Base-by-base conservation (phyloP, 352 stramenopile species). In the Phytophthora colocasiae region DNA sequence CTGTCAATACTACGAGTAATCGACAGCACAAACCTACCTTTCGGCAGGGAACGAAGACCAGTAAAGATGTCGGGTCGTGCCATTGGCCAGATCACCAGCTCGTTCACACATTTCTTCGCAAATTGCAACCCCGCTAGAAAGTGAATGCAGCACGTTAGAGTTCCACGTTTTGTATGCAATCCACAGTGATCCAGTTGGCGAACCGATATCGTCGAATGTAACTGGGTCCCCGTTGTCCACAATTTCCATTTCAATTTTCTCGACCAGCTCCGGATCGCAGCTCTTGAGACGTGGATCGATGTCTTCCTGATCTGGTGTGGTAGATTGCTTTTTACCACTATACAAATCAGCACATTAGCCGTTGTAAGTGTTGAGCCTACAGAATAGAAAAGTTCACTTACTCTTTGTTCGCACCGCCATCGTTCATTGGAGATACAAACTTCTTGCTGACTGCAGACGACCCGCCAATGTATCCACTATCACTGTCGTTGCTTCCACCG, bases 51-150 rank as follows among this genome's bases (percentile, higher is more conserved):
- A 31, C 97, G 88, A 29, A 99, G 81, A 19, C 97, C 97, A 0
- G 92, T 98, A 73, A 99, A 99, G 10, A 99, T 91, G 68, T 99
- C 97, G 31, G 97, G 97, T 14, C 96, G 89, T 51, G 92, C 91
- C 96, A 99, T 99, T 0, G 98, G 98, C 97, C 96, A 99, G 66
- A 98, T 98, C 11, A 99, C 97, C 14, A 99, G 78, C 82, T 99
- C 98, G 60, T 97, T 93, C 26, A 99, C 92, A 31, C 96, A 98
- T 55, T 97, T 92, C 71, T 99, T 99, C 4, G 97, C 97, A 76
- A 98, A 97, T 17, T 96, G 79, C 47, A 99, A 82, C 1, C 98
- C 98, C 51, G 97, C 97, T 95, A 66, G 1, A 43, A 52, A 54
- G 19, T 11, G 41, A 44, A 48, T 57, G 19, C n/a, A 38, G 6